A percentile compares a stretch with the other conserved stretches of the same genome.
Conservation (phyloP, 1,139 yeast species). For the Barnettozyma hawaiiensis region DNA sequence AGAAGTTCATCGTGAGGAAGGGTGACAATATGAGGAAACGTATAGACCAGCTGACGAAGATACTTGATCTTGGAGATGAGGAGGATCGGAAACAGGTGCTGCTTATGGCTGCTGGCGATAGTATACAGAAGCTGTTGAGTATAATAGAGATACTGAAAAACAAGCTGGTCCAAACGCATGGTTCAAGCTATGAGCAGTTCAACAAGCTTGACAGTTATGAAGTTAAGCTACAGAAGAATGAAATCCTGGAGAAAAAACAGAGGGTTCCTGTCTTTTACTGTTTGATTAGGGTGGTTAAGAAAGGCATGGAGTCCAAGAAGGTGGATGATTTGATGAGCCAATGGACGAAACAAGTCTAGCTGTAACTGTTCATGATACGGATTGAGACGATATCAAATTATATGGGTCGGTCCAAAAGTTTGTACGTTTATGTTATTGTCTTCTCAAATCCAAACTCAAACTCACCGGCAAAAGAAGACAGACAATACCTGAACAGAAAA, state of each 20-base stretch:
- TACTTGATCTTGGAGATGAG: conserved; percentile 1
- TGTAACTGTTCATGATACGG: too few species aligned
- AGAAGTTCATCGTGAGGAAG: conserved; percentile 9
- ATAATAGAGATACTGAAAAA: conserved; percentile 22
- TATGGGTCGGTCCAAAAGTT: too few species aligned
- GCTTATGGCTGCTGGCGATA: conserved; percentile 21
- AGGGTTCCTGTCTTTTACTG: conserved; percentile 20
- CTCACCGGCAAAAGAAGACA: too few species aligned
- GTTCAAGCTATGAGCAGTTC: conserved; percentile 15
- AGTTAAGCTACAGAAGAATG: conserved; percentile 14
- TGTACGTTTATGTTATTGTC: too few species aligned
- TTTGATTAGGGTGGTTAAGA: conserved; percentile 9
- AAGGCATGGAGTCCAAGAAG: background rate
- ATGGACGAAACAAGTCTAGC: conserved; percentile 14
- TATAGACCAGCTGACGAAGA: conserved; percentile 6
- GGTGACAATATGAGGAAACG: conserved; percentile 16
- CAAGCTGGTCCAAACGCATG: conserved; percentile 9
- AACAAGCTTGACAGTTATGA: conserved; percentile 22
- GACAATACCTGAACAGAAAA: too few species aligned
- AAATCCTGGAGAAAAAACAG: conserved; percentile 17
- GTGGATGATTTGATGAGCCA: conserved; percentile 8
- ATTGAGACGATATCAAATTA: too few species aligned
- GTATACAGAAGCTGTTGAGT: conserved; percentile 20
- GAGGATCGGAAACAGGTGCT: conserved; percentile 5
- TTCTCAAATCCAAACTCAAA: too few species aligned